Base-by-base conservation (phyloP, 768 basidiomycete genomes). In the Leccinellum luteum region DNA sequence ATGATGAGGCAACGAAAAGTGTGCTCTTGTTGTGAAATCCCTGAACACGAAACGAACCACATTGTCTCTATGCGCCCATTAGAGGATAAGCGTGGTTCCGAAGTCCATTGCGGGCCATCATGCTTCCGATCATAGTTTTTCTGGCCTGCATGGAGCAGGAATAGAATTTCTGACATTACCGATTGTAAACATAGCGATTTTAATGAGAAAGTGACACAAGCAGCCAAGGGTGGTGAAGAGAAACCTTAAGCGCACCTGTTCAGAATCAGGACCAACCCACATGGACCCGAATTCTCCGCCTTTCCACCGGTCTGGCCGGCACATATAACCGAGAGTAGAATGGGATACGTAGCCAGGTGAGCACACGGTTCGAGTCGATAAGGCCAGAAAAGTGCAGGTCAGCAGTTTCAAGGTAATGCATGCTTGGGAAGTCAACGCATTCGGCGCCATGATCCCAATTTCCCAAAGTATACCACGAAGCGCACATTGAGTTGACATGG, bases 171-270 rank as follows among this genome's bases (percentile, higher is more conserved):
- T 5, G 17, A 19, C 21, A 41, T 3, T 1, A 7, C 19, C 41
- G 15, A 41, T 55, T 30, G 10, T 17, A 48, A 35, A 57, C 5
- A 45, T 23, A 15, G 13, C 2, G 3, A 15, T 45, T 30, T 13
- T 30, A 25, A 23, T 51, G 56, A 56, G 59, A 59, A 60, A 41
- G 21, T 4, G 23, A 55, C 41, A 17, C 9, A 48, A 27, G 47
- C 19, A 30, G 15, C 55, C 44, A 63, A 60, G 47, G 35, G 38
- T 17, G 43, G 23, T 10, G 34, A 45, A 23, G 52, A 54, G 45
- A 19, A 12, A n/a, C 19, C 9, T 27, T 45, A 49, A 31, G 54
- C 19, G 25, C 25, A 27, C 6, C 28, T 32, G 53, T 43, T 3
- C 52, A 10, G 5, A 51, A 41, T 56, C 34, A 21, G 19, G 28